Evolutionary conservation across 164 flowering plant genomes (phyloP), one percentile per base, ranked within the genome.

Genomic region (Chimonanthus praecox): DNA sequence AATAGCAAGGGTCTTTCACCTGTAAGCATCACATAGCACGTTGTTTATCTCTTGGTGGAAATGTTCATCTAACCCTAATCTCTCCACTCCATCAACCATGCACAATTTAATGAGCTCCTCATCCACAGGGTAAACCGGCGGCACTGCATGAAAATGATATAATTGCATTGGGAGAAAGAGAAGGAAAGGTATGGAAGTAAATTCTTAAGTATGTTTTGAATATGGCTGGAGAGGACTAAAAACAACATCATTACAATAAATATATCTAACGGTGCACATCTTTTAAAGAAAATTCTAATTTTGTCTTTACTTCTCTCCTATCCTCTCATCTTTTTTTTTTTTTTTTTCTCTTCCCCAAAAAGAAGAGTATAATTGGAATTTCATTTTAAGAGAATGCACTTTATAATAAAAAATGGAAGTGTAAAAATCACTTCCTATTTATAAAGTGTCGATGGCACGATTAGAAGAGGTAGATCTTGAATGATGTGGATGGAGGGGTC

Each of bases 1-100:
- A 4, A 11, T 13, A 10, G 45, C 44, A 63, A 63, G 18, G 5
- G 6, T 10, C 7, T 62, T 62, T 66, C 46, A 84, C 88, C 83
- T 60, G 61, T 81, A 75, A 63, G 75, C 72, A 62, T 71, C 70
- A 13, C 46, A 49, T 68, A 86, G 64, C 47, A 78, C 45, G 13
- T 67, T 45, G 72, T 77, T 77, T 45, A 76, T 84, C 47, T 80
- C 84, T 62, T 71, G 67, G n/a, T 5, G 18, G 47, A 80, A 82
- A 76, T 80, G 75, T 64, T 75, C 76, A 10, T 77, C 77, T 20
- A 82, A 49, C 0, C 84, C 84, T 49, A 80, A 47, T 18, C 76
- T 80, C 62, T 80, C 75, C 3, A 84, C 46, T 13, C 76, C 81
- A 68, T 84, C 78, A 8, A 83, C 81, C 69, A 82, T 20, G 74